Base-by-base conservation (phyloP, 176 grass and related monocot genomes). In the Hyparrhenia diplandra region DNA sequence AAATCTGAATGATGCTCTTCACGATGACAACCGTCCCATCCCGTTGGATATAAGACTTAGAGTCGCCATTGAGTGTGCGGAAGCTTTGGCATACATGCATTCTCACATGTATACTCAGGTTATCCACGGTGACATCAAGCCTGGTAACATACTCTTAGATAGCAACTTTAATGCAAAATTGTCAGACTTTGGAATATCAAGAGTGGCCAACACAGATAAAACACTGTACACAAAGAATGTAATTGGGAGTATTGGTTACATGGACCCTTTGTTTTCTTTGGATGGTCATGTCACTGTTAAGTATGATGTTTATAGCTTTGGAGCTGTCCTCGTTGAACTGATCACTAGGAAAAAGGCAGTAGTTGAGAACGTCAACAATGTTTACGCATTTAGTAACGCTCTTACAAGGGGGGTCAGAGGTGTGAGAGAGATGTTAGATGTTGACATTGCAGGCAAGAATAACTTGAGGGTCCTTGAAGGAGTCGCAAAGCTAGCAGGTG, bases 221-320 rank as follows among this genome's bases (percentile, higher is more conserved):
- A 75, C 61, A 52, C 2, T 67, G 9, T 30, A 41, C 18, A 83
- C 70, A 5, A 1, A 37, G 2, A 25, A 12, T 23, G 2, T 71
- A 3, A 73, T 23, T 3, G 80, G 80, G 5, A 51, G 40, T 29
- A 82, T 64, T 18, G 80, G 69, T 18, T 82, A 82, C 40, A 72
- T 82, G 39, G 80, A 82, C 21, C 80, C 80, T 51, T 49, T 64
- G 68, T 82, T 73, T 73, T n/a, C 41, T 74, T 70, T 3, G 21
- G 5, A 24, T 18, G 80, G 80, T 0, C 30, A 30, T 21, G 5
- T 82, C 13, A 82, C 59, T 4, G 17, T n/a, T 6, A 74, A 65
- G 80, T 74, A 71, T 16, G 69, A 83, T 51, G 80, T 83, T 37
- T 83, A 83, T 11, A 74, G 80, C 12, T 83, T 83, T 8, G 59